Conservation (phyloP, 371 early-diverging fungal genomes). For the Umbelopsis sp. region DNA sequence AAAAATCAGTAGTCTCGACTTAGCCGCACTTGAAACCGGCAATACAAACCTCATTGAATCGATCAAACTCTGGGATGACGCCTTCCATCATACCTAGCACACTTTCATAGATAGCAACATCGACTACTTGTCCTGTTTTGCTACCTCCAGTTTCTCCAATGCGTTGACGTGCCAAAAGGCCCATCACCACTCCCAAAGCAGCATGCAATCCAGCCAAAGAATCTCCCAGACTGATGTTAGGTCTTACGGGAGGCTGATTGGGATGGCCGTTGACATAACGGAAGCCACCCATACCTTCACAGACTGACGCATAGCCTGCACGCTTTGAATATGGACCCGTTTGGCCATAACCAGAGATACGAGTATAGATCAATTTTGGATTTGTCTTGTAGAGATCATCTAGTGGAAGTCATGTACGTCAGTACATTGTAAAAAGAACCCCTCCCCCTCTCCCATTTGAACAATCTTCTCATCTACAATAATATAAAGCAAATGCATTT, state of each 20-base stretch:
- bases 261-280: conserved; percentile 56
- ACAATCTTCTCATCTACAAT: too few species aligned
- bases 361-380: conserved; percentile 53
- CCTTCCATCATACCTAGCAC: conserved; percentile 64
- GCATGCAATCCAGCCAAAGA: conserved; percentile 62
- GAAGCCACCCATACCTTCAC: conserved; percentile 63
- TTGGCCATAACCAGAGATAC: conserved; percentile 60
- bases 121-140: conserved; percentile 56
- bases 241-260: conserved; percentile 53
- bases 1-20: not conserved
- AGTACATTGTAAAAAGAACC: not conserved
- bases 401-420: conserved; percentile 8
- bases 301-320: conserved; percentile 62
- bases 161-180: conserved; percentile 47
- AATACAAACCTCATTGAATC: conserved; percentile 40
- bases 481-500: too few species aligned
- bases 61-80: conserved; percentile 57
- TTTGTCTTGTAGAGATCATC: conserved; percentile 49
- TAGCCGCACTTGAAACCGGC: too few species aligned
- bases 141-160: conserved; percentile 11
- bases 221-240: conserved; percentile 61
- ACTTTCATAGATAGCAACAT: conserved; percentile 61
- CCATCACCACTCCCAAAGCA: conserved; percentile 50
- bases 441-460: too few species aligned
- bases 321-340: conserved; percentile 58